Evolutionary conservation across 148 eudicot species (phyloP).

Genomic region (Simmondsia chinensis): DNA sequence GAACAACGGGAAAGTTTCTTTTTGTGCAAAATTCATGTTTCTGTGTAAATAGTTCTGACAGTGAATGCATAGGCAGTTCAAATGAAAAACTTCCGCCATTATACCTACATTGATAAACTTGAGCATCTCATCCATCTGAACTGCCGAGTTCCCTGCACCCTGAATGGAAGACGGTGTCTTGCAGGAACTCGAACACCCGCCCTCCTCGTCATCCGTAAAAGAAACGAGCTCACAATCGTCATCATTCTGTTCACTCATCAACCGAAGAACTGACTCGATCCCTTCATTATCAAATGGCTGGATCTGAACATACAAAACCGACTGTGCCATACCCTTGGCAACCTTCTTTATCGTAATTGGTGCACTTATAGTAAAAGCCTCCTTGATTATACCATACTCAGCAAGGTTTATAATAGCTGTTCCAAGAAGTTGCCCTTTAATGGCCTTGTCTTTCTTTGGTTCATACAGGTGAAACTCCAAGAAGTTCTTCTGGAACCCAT

Average conservation of each 20-base stretch:
- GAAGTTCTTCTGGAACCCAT: slow-evolving; percentile 56
- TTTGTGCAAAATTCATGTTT: too few relatives aligned
- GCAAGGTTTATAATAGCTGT: slow-evolving; percentile 57
- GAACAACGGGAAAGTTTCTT: too few relatives aligned
- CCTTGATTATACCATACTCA: slow-evolving; percentile 65
- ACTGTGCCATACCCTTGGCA: slow-evolving; percentile 33
- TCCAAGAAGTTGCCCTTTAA: slow-evolving; percentile 69
- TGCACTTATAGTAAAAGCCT: slow-evolving; percentile 22
- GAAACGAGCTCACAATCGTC: slow-evolving; percentile 55
- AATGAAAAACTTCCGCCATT: background rate
- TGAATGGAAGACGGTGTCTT: slow-evolving; percentile 37
- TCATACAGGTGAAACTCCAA: slow-evolving; percentile 76
- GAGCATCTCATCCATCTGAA: slow-evolving; percentile 39
- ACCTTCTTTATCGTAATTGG: slow-evolving; percentile 58
- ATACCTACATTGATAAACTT: slow-evolving; percentile 19
- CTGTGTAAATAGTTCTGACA: background rate
- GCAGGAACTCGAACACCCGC: slow-evolving; percentile 30
- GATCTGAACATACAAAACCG: slow-evolving; percentile 42
- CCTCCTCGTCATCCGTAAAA: slow-evolving; percentile 61
- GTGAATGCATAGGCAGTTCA: background rate
- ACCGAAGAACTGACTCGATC: slow-evolving; percentile 40
- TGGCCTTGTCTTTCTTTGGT: slow-evolving; percentile 55
- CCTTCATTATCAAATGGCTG: slow-evolving; percentile 67
- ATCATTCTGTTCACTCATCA: slow-evolving; percentile 39
- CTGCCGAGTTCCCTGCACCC: slow-evolving; percentile 20